Percentiles rank a stretch among this genome's conserved stretches.
phyloP scores from a whole-genome alignment of 2,329 filamentous ascomycete species.

The Cladosporium sp. region DNA sequence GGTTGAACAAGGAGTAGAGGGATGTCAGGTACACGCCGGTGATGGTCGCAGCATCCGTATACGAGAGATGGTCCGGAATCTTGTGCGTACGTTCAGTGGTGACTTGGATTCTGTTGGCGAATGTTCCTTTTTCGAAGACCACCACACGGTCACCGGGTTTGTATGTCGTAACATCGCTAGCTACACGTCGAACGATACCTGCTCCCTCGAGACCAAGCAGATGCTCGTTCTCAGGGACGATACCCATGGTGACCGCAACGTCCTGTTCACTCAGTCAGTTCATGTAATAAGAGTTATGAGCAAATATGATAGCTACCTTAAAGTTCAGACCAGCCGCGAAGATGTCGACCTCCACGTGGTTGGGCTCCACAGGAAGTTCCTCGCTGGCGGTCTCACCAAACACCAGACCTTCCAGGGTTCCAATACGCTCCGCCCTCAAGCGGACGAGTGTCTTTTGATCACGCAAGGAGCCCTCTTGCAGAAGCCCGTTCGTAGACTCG shows the following conservation, averaged over 20 bases:
- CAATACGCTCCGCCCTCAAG: background rate
- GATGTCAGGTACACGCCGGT: slow-evolving; percentile 23
- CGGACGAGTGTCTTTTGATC: background rate
- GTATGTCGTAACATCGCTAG: slow-evolving; percentile 22
- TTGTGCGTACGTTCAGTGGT: background rate
- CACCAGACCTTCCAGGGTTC: background rate
- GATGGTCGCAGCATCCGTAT: slow-evolving; percentile 23
- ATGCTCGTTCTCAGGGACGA: background rate
- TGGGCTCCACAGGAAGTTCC: background rate
- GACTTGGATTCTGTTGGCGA: slow-evolving; percentile 23
- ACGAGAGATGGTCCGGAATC: slow-evolving; percentile 27
- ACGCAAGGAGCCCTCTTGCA: background rate
- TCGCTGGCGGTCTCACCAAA: background rate
- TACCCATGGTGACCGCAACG: background rate
- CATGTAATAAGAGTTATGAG: background rate
- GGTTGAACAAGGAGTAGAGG: slow-evolving; percentile 20
- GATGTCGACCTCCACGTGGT: background rate
- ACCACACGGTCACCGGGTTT: slow-evolving; percentile 26
- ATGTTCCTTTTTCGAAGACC: slow-evolving; percentile 21
- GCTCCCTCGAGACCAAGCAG: slow-evolving; percentile 22
- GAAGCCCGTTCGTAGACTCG: background rate
- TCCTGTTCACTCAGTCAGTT: background rate
- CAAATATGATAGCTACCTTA: background rate
- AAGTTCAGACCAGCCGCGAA: background rate
- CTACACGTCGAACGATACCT: slow-evolving; percentile 24